These are phyloP conservation scores for Pelargonium nanum DNA, from an alignment of 345 rosid genomes.

Conservation along the genomic window DNA sequence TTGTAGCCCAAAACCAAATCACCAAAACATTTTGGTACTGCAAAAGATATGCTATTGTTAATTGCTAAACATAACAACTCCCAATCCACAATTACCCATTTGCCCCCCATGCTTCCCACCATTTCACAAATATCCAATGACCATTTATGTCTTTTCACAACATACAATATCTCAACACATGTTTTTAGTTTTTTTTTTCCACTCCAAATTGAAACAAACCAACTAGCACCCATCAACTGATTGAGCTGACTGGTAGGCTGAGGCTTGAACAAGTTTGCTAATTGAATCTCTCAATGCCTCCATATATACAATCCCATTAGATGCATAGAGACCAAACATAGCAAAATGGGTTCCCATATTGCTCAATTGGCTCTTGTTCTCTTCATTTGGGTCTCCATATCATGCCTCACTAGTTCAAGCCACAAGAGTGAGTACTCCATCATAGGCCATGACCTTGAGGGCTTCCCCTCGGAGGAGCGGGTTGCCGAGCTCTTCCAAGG, in stretches of 20 bases:
- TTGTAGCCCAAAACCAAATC: background rate
- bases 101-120: background rate
- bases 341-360: background rate
- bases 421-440: conserved; percentile 40
- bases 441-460: conserved; percentile 20
- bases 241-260: background rate
- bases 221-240: background rate
- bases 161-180: background rate
- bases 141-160: background rate
- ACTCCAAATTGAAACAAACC: too few species aligned
- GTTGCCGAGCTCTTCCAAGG: conserved; percentile 33
- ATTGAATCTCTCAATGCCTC: background rate
- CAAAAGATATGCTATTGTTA: background rate
- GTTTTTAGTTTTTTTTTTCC: too few species aligned
- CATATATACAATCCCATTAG: background rate
- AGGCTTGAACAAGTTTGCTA: too few species aligned
- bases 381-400: conserved; percentile 19
- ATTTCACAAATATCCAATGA: background rate
- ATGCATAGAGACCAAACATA: background rate
- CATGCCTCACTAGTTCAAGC: conserved; percentile 11
- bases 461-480: conserved; percentile 29
- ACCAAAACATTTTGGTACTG: background rate
- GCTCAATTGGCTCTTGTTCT: conserved; percentile 12
- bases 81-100: background rate
- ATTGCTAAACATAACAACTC: background rate